Evolutionary conservation across 2,329 filamentous ascomycete species (phyloP), one percentile per base, ranked within the genome.

Genomic region (Colletotrichum viniferum): DNA sequence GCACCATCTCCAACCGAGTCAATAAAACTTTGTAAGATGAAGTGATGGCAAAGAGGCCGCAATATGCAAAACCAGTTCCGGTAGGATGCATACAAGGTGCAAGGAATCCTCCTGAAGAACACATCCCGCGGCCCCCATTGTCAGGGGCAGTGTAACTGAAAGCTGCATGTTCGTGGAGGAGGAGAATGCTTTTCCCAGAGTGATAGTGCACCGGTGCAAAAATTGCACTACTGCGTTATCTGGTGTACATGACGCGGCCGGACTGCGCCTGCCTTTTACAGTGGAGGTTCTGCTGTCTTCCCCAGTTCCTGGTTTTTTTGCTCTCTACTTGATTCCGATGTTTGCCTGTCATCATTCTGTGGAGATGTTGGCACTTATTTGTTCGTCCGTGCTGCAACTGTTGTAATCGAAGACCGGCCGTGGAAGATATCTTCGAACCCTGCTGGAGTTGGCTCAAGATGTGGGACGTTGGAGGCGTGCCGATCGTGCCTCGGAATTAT

Each of bases 401-500:
- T 58, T 16, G 58, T 61, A 18, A 32, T 32, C 58, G 10, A n/a
- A 10, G 18, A 61, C 26, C 58, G 14, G 18, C 10, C 18, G 16
- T 12, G 9, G 24, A 30, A 26, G 24, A n/a, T 6, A 26, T 58
- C 24, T 28, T 58, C 55, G 55, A 18, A 34, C 18, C 6, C 58
- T n/a, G 18, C 4, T 4, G 30, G 18, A 16, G 13, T 16, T 18
- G 4, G 3, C 18, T 28, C 26, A n/a, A 24, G 43, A 77, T 70
- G 52, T 77, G 71, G 78, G 38, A 79, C 26, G 58, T 78, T 16
- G 78, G 67, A 21, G 60, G 34, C 24, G 68, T 77, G 34, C 32
- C 69, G 12, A 73, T 79, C 38, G 70, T 77, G 34, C 66, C 77
- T 32, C 36, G 77, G 6, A 78, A 79, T 26, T 55, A 78, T 68